phyloP scores from a whole-genome alignment of 129 eudicot genomes.

The Flaveria ramosissima region DNA sequence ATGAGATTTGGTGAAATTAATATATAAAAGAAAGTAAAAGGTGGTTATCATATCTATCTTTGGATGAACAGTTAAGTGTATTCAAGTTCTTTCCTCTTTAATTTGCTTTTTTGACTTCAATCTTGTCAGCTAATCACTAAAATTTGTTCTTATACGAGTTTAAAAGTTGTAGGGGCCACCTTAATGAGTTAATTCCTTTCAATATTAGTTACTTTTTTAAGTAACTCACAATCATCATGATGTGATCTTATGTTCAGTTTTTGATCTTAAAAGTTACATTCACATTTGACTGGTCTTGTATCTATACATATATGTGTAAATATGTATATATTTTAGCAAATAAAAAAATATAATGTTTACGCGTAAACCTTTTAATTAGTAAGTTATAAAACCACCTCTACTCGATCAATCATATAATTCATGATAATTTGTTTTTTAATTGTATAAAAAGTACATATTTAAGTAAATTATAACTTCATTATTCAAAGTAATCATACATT shows the following conservation, averaged over 20 bases:
- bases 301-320: conserved; percentile 1
- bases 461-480: too few relatives aligned
- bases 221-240: conserved; percentile 25
- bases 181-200: conserved; percentile 24
- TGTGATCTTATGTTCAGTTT: conserved; percentile 28
- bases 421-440: too few relatives aligned
- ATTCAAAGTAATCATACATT: too few relatives aligned
- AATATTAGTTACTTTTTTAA: conserved; percentile 17
- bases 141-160: conserved; percentile 43
- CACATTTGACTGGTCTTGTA: conserved; percentile 50
- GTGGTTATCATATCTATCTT: conserved; percentile 37
- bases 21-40: conserved; percentile 37
- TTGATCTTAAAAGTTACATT: conserved; percentile 18
- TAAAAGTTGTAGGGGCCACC: conserved; percentile 69
- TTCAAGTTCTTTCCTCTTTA: conserved; percentile 44
- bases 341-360: not conserved
- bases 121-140: conserved; percentile 42
- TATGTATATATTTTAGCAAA: not conserved
- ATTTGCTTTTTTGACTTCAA: conserved; percentile 54
- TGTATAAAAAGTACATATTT: too few relatives aligned
- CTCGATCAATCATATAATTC: too few relatives aligned
- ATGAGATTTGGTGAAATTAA: conserved; percentile 25
- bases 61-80: conserved; percentile 35
- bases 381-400: not conserved
- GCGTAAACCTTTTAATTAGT: not conserved